Base-by-base conservation (phyloP, 371 early-diverging fungal species). In the Apophysomyces ossiformis region DNA sequence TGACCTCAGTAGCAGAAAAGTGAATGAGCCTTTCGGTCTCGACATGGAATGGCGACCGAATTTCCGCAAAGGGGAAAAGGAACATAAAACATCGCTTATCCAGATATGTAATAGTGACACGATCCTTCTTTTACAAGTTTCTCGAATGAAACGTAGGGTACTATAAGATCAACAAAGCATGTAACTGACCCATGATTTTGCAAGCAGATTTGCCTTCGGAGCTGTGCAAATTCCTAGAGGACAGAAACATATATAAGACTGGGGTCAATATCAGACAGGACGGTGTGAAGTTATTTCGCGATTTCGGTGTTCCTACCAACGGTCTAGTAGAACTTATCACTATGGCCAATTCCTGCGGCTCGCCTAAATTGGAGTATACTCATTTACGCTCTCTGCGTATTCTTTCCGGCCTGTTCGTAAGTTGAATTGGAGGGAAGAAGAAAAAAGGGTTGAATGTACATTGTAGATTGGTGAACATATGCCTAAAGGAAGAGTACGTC, bases 41-140 rank as follows among this genome's bases (percentile, higher is more conserved):
- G 89, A 87, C 71, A 65, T 80, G 7, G 89, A 88, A 71, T 88
- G 89, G 89, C 76, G 69, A 47, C 81, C 86, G 5, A 77, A 68
- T 7, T 78, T 82, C 57, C 50, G 62, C 26, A 69, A 71, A 32
- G 71, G 75, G 4, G 62, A 56, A 44, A 61, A 67, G 37, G 77
- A 78, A 46, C 79, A 84, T n/a, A 76, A 76, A 45, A 69, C 76
- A 7, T 64, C 84, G 1, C 67, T 87, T 4, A 71, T 88, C 21
- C 88, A 88, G 54, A 81, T 88, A 0, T 87, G 88, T 21, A 69
- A 79, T 58, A 69, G 66, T 26, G 66, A 76, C 12, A 68, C 65
- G 7, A 73, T 88, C 13, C 70, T 82, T 4, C 57, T 88, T 7
- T 69, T 87, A 13, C 89, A 88, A 57, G 56, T 85, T 35, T 26